Base-by-base conservation (phyloP, 306 rosid genomes). In the Datisca glomerata region DNA sequence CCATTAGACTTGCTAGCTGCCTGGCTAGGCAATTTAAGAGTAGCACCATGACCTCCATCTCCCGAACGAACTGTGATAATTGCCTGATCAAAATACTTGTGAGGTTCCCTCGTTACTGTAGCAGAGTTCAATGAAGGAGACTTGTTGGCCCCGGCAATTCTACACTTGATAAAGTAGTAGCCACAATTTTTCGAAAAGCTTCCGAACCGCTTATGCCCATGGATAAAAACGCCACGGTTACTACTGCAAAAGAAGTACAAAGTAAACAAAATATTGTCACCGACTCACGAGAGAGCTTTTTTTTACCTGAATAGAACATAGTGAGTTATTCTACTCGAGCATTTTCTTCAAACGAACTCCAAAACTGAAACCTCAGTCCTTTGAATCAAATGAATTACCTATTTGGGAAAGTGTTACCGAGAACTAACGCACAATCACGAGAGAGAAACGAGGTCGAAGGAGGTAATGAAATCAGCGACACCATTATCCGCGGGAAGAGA, bases 11-110 rank as follows among this genome's bases (percentile, higher is more conserved):
- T 70, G 7, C 50, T 28, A 5, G 50, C 22, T 32, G 28, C 56
- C 51, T 47, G 65, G 35, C 45, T 44, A 4, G 78, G 87, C 71
- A 71, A 43, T 24, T 7, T 61, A 17, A 78, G 78, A 13, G 84
- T 48, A 9, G 92, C 75, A 19, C 98, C 93, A 36, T 80, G 93
- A 49, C 96, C 98, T 12, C 92, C 96, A 51, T 80, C 95, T 15
- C 95, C 98, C 0, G 84, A 72, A 19, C 98, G 94, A 49, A 84
- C 86, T 22, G 93, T 77, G 49, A 89, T 70, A 45, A 55, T 18
- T 15, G 65, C 93, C 55, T 84, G 96, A 56, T 89, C 98, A 53
- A 89, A 84, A 53, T 61, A 80, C 58, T 73, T 80, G 76, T 84
- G 98, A 3, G 96, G 86, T 33, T 89, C 93, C 60, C 64, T 84